Base-by-base conservation (phyloP, 441 rosid species). In the Euphorbia schlechtendalii region DNA sequence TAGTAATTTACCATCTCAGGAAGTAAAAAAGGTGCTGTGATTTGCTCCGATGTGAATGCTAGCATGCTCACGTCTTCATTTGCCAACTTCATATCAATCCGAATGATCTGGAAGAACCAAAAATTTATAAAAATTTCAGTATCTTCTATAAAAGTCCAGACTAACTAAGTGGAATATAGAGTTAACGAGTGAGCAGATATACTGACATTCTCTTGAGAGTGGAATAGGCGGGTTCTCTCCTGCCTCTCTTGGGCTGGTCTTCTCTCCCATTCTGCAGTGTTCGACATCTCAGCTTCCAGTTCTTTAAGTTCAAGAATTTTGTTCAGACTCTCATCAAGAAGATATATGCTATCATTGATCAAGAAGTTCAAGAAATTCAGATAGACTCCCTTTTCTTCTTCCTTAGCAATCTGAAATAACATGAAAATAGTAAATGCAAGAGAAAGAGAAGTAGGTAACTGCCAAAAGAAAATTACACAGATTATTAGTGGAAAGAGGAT, bases 331-430 rank as follows among this genome's bases (percentile, higher is more conserved):
- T 95, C 99, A 78, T 95, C 98, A 40, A 95, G 95, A 76, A 95
- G 98, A 80, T 77, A 95, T 67, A 95, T 92, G 77, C 99, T 92
- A 81, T 95, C 99, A 28, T 95, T 95, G 76, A 95, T 86, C 72
- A 95, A 82, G 80, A 92, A 92, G 85, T 92, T 95, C 64, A 95
- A 78, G 87, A 95, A 95, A 77, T 95, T 92, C 82, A 95, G 79
- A 75, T 95, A 95, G 70, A 92, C 96, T 55, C 99, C 99, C 92
- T 92, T 95, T 68, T 95, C 99, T 80, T 95, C 98, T 81, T 92
- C 97, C 78, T 83, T 95, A 10, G 97, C 99, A 76, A 95, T 95
- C 98, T 95, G 95, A 59, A 81, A 73, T 55, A 17, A 30, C n/a
- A 66, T 28, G 64, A 61, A 53, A 34, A 34, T 34, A 34, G 6